Percentiles rank a stretch among this genome's conserved stretches.
Conservation (phyloP, 345 rosid genomes). For the Populus davidiana region DNA sequence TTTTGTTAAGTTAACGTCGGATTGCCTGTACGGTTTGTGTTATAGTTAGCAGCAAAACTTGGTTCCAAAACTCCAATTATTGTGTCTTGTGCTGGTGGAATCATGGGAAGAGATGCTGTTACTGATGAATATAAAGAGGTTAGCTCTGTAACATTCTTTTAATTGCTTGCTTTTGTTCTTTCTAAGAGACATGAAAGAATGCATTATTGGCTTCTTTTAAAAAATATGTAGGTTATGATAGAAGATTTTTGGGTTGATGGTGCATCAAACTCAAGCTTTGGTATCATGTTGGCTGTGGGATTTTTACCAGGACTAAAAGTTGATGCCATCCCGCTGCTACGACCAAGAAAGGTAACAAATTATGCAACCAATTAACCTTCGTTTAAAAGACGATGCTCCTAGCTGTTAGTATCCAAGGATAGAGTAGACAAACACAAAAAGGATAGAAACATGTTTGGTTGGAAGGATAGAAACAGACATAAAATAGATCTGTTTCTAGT, state of each 20-base stretch:
- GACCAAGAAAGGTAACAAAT: constrained; percentile 30
- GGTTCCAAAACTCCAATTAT: constrained; percentile 45
- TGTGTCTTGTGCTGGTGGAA: constrained; percentile 39
- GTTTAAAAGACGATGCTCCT: no score
- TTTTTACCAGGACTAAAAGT: constrained; percentile 81
- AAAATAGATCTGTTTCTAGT: no score
- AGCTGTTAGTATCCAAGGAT: no score
- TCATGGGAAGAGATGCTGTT: constrained; percentile 50
- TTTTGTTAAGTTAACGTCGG: no score
- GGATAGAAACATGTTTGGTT: no score
- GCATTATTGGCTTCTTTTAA: no score
- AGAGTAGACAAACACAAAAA: no score
- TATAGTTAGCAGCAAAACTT: constrained; percentile 36
- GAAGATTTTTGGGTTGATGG: constrained; percentile 11
- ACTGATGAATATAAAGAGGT: constrained; percentile 62
- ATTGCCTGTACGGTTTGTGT: background rate
- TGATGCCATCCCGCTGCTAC: constrained; percentile 51
- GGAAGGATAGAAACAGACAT: no score
- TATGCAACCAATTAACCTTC: background rate
- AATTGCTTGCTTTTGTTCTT: no score
- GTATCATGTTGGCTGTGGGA: constrained; percentile 63
- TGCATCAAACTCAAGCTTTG: constrained; percentile 13
- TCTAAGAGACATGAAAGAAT: no score
- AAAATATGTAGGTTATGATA: constrained; percentile 39
- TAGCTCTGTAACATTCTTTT: background rate